A percentile compares a stretch with the other conserved stretches of the same genome.
Evolutionary conservation across 192 early-diverging fungal species (phyloP).

Genomic region (Linnemannia zychae): DNA sequence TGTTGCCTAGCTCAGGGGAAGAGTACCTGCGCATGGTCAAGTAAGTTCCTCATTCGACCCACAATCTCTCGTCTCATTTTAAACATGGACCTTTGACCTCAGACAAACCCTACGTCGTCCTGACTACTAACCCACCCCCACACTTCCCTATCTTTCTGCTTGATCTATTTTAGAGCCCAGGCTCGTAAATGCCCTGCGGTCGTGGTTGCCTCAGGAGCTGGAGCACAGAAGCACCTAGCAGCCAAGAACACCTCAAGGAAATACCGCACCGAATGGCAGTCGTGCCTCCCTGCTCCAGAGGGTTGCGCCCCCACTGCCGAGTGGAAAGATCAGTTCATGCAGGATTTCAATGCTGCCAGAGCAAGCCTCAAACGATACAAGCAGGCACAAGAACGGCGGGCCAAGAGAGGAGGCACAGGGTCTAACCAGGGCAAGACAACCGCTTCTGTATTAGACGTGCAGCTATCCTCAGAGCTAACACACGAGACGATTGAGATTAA

Average conservation of each 20-base stretch:
- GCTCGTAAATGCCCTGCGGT: slow-evolving; percentile 41
- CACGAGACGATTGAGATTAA: not conserved
- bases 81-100: not conserved
- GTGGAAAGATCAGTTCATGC: slow-evolving; percentile 47
- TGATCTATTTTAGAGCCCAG: slow-evolving; percentile 26
- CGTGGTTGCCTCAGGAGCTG: slow-evolving; percentile 19
- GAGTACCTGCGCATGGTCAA: slow-evolving; percentile 52
- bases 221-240: slow-evolving; percentile 28
- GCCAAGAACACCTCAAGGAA: slow-evolving; percentile 47
- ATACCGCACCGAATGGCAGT: slow-evolving; percentile 44
- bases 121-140: not conserved
- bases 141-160: not conserved
- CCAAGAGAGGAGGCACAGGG: not conserved
- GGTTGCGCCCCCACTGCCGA: slow-evolving; percentile 40
- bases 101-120: not conserved
- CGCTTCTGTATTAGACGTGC: not conserved
- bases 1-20: slow-evolving; percentile 47
- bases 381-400: not conserved
- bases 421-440: not conserved
- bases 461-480: no score
- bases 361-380: slow-evolving; percentile 10
- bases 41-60: slow-evolving; percentile 5
- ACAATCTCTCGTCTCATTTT: not conserved
- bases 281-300: slow-evolving; percentile 44
- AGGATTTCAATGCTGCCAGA: slow-evolving; percentile 20